Percentiles rank a stretch among this genome's conserved stretches.
Conservation (phyloP, 768 basidiomycete genomes). For the Termitomyces sp. region DNA sequence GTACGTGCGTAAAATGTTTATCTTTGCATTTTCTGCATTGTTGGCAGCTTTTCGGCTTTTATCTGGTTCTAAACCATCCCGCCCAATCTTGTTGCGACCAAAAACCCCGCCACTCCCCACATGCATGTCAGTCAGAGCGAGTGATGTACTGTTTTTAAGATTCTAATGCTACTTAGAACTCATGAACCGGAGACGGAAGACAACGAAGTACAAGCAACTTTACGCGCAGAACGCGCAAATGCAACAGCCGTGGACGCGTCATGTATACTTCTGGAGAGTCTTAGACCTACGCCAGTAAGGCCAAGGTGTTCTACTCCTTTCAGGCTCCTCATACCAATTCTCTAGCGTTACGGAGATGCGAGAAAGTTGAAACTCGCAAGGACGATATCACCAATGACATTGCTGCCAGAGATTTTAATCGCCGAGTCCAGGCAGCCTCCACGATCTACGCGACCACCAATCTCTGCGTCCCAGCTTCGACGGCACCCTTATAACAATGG, state of each 20-base stretch:
- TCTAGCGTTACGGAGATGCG: neutral
- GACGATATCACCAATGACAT: neutral
- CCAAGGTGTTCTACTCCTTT: neutral
- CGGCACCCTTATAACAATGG: conserved; percentile 29
- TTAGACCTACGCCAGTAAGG: conserved; percentile 14
- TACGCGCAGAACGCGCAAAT: conserved; percentile 34
- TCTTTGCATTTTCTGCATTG: neutral
- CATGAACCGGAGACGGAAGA: conserved; percentile 50
- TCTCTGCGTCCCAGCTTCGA: conserved; percentile 20
- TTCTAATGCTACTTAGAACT: conserved; percentile 25
- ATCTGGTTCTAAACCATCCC: conserved; percentile 32
- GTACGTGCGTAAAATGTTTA: neutral
- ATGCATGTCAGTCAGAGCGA: conserved; percentile 24
- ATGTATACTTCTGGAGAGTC: conserved; percentile 22
- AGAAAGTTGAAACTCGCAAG: conserved; percentile 1
- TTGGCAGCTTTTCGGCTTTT: conserved; percentile 44
- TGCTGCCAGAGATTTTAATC: conserved; percentile 24
- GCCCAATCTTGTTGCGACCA: conserved; percentile 36
- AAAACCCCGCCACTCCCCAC: conserved; percentile 32
- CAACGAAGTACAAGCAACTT: conserved; percentile 32
- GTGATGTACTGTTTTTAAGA: neutral
- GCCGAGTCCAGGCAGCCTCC: conserved; percentile 23
- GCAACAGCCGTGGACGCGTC: conserved; percentile 35
- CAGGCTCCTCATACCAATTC: neutral
- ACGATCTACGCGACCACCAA: conserved; percentile 39